phyloP scores from a whole-genome alignment of 2,329 filamentous ascomycete species.

The Colletotrichum sidae region DNA sequence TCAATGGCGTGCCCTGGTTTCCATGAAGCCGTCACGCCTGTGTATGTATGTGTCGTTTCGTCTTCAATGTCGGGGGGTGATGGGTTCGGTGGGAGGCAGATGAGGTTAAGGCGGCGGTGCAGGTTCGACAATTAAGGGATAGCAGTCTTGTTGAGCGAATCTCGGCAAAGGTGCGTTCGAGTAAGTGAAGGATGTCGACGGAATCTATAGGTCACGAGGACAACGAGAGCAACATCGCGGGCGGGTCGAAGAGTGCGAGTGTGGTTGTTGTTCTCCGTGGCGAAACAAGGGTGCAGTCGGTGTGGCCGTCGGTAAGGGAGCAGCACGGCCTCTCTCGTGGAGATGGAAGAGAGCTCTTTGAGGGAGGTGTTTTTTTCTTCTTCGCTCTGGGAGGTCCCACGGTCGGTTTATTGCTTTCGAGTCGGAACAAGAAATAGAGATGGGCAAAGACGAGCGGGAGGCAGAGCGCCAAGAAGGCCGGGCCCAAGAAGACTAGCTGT shows the following conservation, averaged over 20 bases:
- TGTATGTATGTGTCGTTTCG: not conserved
- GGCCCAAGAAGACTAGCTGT: constrained; percentile 12
- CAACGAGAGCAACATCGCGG: constrained; percentile 5
- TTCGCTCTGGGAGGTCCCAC: no score
- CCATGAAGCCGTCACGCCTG: not conserved
- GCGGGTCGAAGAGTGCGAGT: not conserved
- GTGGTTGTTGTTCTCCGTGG: not conserved
- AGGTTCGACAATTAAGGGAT: not conserved
- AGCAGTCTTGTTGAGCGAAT: no score
- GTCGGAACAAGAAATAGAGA: constrained; percentile 8
- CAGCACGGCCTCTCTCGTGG: no score
- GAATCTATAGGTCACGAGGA: constrained; percentile 9
- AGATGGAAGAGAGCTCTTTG: no score
- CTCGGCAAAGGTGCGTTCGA: no score
- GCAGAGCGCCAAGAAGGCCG: constrained; percentile 19
- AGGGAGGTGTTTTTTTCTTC: no score
- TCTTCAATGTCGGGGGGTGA: not conserved
- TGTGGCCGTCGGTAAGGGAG: constrained; percentile 1
- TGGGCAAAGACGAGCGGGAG: constrained; percentile 9
- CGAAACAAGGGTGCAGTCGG: not conserved
- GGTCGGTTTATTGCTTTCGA: not conserved
- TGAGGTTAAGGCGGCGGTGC: constrained; percentile 1
- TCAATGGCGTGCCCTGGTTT: not conserved
- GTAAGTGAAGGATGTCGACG: no score
- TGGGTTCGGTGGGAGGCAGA: not conserved